A percentile compares a stretch with the other conserved stretches of the same genome.
These are phyloP conservation scores for Beta lomatogona DNA, from an alignment of 179 eudicot genomes.

Conservation along the genomic window DNA sequence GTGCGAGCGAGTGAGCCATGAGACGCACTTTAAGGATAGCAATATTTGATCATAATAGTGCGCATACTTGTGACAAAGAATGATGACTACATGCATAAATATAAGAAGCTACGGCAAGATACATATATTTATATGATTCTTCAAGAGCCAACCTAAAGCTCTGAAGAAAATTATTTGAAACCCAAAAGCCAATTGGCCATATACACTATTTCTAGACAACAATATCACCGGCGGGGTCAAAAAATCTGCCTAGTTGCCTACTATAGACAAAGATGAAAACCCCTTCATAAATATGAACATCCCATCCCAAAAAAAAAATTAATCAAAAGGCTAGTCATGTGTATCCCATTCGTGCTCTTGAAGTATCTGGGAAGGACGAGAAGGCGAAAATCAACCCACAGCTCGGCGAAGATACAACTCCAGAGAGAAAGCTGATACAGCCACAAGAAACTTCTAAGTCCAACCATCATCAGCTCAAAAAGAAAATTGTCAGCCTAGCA, in stretches of 20 bases:
- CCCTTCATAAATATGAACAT: slow-evolving; percentile 24
- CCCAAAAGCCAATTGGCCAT: slow-evolving; percentile 20
- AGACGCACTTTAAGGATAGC: too few relatives aligned
- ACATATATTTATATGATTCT: not conserved
- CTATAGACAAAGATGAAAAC: slow-evolving; percentile 24
- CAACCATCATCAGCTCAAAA: slow-evolving; percentile 19
- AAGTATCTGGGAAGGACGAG: slow-evolving; percentile 8
- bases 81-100: not conserved
- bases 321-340: slow-evolving; percentile 9
- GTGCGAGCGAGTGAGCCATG: too few relatives aligned
- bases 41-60: not conserved
- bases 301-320: slow-evolving; percentile 11
- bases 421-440: slow-evolving; percentile 11
- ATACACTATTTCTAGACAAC: slow-evolving; percentile 21
- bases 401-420: slow-evolving; percentile 12
- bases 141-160: slow-evolving; percentile 13
- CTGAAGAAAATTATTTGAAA: slow-evolving; percentile 5
- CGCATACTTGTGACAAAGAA: not conserved
- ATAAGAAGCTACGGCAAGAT: not conserved
- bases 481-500: slow-evolving; percentile 11
- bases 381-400: slow-evolving; percentile 16
- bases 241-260: slow-evolving; percentile 27
- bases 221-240: slow-evolving; percentile 17
- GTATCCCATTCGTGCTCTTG: slow-evolving; percentile 9
- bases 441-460: not conserved